Conservation (phyloP, 73 alveolate species). For the Stentor coeruleus region DNA sequence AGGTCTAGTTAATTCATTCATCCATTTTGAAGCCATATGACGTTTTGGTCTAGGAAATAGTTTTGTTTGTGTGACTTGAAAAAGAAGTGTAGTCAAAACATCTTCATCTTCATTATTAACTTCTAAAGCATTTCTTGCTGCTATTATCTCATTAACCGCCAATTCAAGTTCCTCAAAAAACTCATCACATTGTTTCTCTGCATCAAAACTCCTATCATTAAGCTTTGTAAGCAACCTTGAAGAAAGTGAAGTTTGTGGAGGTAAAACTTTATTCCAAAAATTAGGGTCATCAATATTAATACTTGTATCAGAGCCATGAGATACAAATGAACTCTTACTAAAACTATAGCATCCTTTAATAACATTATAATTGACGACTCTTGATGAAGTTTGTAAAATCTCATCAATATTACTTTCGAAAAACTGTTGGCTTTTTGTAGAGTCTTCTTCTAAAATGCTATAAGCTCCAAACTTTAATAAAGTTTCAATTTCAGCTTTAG, state of each 20-base stretch:
- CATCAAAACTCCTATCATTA: conserved; percentile 36
- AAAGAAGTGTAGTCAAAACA: conserved; percentile 31
- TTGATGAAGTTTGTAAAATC: conserved; percentile 50
- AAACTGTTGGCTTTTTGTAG: conserved; percentile 43
- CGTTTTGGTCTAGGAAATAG: conserved; percentile 23
- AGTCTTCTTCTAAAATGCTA: conserved; percentile 63
- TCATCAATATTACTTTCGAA: conserved; percentile 71
- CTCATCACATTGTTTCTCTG: conserved; percentile 40
- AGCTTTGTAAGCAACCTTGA: conserved; percentile 40
- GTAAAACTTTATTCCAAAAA: conserved; percentile 78
- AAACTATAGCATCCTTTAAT: conserved; percentile 68
- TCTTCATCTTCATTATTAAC: conserved; percentile 59
- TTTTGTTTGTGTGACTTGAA: conserved; percentile 13
- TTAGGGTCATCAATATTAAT: conserved; percentile 78
- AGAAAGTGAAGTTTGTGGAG: conserved; percentile 44
- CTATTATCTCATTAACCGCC: conserved; percentile 47
- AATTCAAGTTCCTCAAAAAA: conserved; percentile 55
- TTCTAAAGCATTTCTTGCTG: conserved; percentile 38
- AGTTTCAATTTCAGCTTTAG: conserved; percentile 76
- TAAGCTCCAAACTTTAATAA: conserved; percentile 79
- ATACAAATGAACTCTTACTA: conserved; percentile 63
- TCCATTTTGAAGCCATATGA: not conserved
- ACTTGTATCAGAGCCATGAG: conserved; percentile 66
- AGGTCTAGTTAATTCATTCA: not conserved
- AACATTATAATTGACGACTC: conserved; percentile 50